Evolutionary conservation across 2,329 filamentous ascomycete genomes (phyloP).

Genomic region (Colletotrichum limetticola): DNA sequence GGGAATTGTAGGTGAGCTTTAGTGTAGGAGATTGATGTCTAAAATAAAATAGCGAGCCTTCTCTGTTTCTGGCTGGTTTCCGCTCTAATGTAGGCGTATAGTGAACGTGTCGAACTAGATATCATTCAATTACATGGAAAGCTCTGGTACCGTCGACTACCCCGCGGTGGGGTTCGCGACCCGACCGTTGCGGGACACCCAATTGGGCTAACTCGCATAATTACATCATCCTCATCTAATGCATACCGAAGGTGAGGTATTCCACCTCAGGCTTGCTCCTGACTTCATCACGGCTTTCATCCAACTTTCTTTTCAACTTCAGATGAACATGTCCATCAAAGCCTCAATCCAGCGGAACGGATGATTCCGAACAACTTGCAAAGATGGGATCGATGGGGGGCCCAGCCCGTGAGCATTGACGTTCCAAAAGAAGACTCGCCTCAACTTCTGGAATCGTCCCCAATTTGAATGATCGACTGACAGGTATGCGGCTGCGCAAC

Average conservation of each 20-base stretch:
- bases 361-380: not conserved
- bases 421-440: not conserved
- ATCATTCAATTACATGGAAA: constrained; percentile 2
- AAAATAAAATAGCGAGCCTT: too few relatives aligned
- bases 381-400: not conserved
- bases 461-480: not conserved
- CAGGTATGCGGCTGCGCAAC: not conserved
- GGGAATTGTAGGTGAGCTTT: not conserved
- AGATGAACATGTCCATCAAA: not conserved
- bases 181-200: constrained; percentile 10
- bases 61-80: not conserved
- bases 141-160: constrained; percentile 24
- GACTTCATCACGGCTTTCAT: not conserved
- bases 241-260: constrained; percentile 6
- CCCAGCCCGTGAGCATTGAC: not conserved
- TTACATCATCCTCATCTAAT: constrained; percentile 28
- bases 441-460: constrained; percentile 9
- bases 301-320: not conserved
- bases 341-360: not conserved
- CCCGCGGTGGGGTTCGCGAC: constrained; percentile 27
- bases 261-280: not conserved
- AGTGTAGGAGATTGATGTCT: not conserved
- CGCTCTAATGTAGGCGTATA: not conserved
- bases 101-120: not conserved
- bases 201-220: constrained; percentile 27